phyloP scores from a whole-genome alignment of 805 yeast genomes.

The Wickerhamiella alocasiicola region DNA sequence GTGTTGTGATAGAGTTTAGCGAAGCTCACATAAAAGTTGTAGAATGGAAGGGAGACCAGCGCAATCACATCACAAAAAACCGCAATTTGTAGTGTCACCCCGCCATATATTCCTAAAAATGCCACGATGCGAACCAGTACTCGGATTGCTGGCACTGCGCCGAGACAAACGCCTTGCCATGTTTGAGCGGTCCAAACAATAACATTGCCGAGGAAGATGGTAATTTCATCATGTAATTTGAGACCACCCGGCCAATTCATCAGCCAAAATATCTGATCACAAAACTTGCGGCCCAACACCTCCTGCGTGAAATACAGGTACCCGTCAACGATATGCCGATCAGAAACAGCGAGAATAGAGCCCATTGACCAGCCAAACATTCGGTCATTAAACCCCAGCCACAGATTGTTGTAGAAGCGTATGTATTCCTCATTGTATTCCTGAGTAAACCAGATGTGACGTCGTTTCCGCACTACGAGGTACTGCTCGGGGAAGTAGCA shows the following conservation, averaged over 20 bases:
- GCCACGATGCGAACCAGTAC: constrained; percentile 13
- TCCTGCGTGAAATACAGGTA: constrained; percentile 29
- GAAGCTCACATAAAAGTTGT: constrained; percentile 64
- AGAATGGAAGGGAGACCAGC: constrained; percentile 55
- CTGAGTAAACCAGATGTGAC: constrained; percentile 31
- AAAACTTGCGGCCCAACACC: constrained; percentile 36
- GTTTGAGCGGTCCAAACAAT: constrained; percentile 73
- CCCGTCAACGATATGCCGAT: constrained; percentile 21
- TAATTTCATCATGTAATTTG: constrained; percentile 76
- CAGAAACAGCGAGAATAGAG: constrained; percentile 33
- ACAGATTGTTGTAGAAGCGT: constrained; percentile 71
- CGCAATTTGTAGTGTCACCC: constrained; percentile 61
- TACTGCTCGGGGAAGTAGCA: constrained; percentile 74
- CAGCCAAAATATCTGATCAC: constrained; percentile 50
- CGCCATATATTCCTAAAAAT: constrained; percentile 35
- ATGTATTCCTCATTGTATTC: constrained; percentile 36
- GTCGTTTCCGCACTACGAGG: constrained; percentile 36
- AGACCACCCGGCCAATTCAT: constrained; percentile 90
- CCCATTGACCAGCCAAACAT: constrained; percentile 57
- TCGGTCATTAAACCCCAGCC: constrained; percentile 78
- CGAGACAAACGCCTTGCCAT: constrained; percentile 33
- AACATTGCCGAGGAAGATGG: constrained; percentile 74
- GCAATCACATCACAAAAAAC: constrained; percentile 51
- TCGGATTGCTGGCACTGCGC: constrained; percentile 7
- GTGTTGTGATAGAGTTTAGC: constrained; percentile 73